These are phyloP conservation scores for Mycosarcoma mackinlayi DNA, from an alignment of 1,284 basidiomycete species.

Conservation along the genomic window DNA sequence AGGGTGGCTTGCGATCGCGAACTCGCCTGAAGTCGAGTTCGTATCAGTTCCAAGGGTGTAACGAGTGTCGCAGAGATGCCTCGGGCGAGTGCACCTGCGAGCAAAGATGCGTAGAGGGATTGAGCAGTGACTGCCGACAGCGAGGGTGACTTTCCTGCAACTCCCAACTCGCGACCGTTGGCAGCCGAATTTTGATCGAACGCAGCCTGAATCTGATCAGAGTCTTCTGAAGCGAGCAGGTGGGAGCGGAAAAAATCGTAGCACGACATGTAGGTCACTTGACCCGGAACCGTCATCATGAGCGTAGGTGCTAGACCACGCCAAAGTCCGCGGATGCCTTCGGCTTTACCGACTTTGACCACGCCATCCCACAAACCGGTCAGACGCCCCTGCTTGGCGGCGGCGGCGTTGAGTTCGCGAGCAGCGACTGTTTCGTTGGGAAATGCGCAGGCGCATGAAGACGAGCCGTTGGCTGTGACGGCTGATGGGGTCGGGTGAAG, in stretches of 20 bases:
- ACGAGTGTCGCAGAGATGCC: constrained; percentile 81
- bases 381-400: constrained; percentile 47
- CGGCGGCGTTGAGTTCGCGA: constrained; percentile 38
- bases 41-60: constrained; percentile 91
- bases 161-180: constrained; percentile 19
- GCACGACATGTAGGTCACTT: constrained; percentile 93
- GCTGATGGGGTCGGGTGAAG: constrained; percentile 34
- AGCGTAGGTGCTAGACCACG: constrained; percentile 65
- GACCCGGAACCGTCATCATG: constrained; percentile 86
- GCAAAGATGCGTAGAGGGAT: constrained; percentile 74
- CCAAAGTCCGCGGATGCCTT: constrained; percentile 65
- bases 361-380: constrained; percentile 64
- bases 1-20: constrained; percentile 42
- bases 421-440: constrained; percentile 46
- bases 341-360: constrained; percentile 57
- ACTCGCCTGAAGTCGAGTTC: constrained; percentile 83
- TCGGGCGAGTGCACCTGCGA: constrained; percentile 84
- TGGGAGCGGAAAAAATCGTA: constrained; percentile 84
- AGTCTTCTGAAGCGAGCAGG: constrained; percentile 50
- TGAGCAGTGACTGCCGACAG: constrained; percentile 52
- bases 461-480: constrained; percentile 39
- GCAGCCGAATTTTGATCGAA: constrained; percentile 15
- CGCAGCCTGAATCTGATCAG: constrained; percentile 5
- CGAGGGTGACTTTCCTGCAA: constrained; percentile 24
- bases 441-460: constrained; percentile 50